These are phyloP conservation scores for Micromonas pusilla DNA, from an alignment of 139 green algal genomes.

Conservation along the genomic window DNA sequence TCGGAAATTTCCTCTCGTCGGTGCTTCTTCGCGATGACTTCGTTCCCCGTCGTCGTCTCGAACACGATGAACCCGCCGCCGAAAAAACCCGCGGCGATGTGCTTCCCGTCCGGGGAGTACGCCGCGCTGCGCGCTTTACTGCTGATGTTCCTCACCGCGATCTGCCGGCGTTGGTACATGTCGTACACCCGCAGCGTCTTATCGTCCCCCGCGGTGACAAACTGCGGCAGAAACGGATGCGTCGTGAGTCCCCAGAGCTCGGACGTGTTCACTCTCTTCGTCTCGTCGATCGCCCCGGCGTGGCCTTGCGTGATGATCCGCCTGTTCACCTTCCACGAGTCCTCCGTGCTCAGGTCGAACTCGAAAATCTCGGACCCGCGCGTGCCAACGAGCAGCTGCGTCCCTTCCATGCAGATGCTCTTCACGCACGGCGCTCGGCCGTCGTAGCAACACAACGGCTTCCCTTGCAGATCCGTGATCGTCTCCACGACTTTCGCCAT, in stretches of 20 bases:
- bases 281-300: constrained; percentile 1
- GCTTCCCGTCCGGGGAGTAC: constrained; percentile 25
- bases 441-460: constrained; percentile 27
- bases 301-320: constrained; percentile 33
- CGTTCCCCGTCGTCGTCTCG: constrained; percentile 13
- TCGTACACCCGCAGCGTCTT: constrained; percentile 26
- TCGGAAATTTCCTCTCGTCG: constrained; percentile 16
- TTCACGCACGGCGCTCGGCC: constrained; percentile 26
- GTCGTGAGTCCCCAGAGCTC: constrained; percentile 31
- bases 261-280: neutral
- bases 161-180: constrained; percentile 20
- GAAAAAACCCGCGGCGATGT: constrained; percentile 18
- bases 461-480: constrained; percentile 23
- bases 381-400: constrained; percentile 25
- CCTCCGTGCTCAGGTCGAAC: constrained; percentile 32
- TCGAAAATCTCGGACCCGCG: constrained; percentile 25
- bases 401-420: constrained; percentile 8
- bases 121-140: neutral
- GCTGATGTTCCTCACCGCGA: constrained; percentile 2
- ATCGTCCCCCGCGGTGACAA: constrained; percentile 28
- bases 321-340: constrained; percentile 16
- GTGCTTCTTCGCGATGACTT: constrained; percentile 26
- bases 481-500: constrained; percentile 26
- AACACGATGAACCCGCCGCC: constrained; percentile 28
- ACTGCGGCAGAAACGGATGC: constrained; percentile 19